phyloP scores from a whole-genome alignment of 169 alveolate genomes.

The Plasmodium gonderi region DNA sequence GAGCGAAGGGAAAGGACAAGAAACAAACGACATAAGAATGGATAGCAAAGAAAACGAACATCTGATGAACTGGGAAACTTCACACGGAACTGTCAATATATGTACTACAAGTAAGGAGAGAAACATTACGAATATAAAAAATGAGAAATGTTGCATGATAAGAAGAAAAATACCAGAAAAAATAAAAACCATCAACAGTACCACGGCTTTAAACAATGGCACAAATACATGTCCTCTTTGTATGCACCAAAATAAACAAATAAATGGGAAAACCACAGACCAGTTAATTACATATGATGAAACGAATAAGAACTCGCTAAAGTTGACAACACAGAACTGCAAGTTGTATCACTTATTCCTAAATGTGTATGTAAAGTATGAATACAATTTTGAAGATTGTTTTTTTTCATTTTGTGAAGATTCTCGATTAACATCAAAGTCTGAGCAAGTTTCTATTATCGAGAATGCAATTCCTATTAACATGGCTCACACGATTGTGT shows the following conservation, averaged over 20 bases:
- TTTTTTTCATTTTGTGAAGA: not conserved
- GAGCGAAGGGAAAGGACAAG: too few species aligned
- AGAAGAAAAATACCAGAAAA: not conserved
- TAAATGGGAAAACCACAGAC: not conserved
- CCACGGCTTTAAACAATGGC: not conserved
- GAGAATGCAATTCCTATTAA: conserved; percentile 5
- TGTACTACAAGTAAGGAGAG: not conserved
- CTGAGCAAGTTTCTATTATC: not conserved
- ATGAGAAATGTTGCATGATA: not conserved
- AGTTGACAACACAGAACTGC: not conserved
- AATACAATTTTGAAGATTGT: conserved; percentile 39
- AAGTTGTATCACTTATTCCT: conserved; percentile 65
- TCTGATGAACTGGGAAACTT: too few species aligned
- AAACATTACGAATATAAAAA: not conserved
- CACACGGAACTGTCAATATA: not conserved
- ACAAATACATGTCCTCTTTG: not conserved
- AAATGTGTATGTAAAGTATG: conserved; percentile 70
- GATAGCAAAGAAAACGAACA: too few species aligned
- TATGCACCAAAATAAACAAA: not conserved
- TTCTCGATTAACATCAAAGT: not conserved
- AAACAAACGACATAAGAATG: too few species aligned
- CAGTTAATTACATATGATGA: not conserved
- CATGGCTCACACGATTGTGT: not conserved
- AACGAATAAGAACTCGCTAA: not conserved
- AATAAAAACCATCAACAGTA: not conserved